Conservation (phyloP, 2,329 filamentous ascomycete genomes). For the Trichoderma aggressivum region DNA sequence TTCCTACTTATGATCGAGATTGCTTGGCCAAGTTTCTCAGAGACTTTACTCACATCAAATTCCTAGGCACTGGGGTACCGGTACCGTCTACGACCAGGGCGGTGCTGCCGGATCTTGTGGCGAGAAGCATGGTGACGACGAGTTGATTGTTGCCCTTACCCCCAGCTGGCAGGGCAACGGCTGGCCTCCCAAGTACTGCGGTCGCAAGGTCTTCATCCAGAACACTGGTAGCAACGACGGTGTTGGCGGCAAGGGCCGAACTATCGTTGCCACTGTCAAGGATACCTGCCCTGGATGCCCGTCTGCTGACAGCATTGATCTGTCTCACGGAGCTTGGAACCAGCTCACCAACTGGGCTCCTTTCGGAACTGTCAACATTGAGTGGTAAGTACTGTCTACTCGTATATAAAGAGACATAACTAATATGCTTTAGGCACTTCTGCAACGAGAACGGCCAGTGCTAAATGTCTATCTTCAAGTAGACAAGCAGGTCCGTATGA, state of each 20-base stretch:
- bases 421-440: slow-evolving; percentile 11
- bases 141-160: slow-evolving; percentile 14
- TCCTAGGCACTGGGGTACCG: slow-evolving; percentile 6
- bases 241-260: slow-evolving; percentile 13
- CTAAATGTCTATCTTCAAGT: slow-evolving; percentile 1
- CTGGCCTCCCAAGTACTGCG: slow-evolving; percentile 16
- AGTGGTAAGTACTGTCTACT: not conserved
- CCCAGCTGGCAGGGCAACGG: slow-evolving; percentile 12
- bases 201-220: slow-evolving; percentile 18
- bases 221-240: slow-evolving; percentile 14
- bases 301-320: slow-evolving; percentile 14
- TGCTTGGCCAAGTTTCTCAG: not conserved
- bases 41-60: not conserved
- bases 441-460: slow-evolving; percentile 18
- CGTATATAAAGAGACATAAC: not conserved
- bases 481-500: not conserved
- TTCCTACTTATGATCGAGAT: not conserved
- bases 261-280: not conserved
- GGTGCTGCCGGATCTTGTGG: slow-evolving; percentile 11
- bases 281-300: slow-evolving; percentile 18
- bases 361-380: slow-evolving; percentile 16
- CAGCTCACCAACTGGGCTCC: slow-evolving; percentile 5
- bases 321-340: slow-evolving; percentile 15
- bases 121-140: slow-evolving; percentile 1
- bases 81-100: slow-evolving; percentile 12